phyloP scores from a whole-genome alignment of 192 early-diverging fungal genomes.

The Umbelopsis sp. region DNA sequence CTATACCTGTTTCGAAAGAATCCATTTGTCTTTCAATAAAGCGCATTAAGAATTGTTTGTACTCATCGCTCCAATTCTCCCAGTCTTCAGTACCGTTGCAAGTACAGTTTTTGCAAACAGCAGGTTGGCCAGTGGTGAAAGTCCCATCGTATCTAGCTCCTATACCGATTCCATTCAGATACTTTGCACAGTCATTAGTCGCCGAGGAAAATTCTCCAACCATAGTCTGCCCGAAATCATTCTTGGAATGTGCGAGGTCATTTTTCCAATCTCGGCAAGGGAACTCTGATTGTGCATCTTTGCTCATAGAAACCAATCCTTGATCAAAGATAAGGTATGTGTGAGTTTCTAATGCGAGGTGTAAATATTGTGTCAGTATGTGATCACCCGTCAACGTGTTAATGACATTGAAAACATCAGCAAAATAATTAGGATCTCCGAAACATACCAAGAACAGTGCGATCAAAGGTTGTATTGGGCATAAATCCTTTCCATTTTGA shows the following conservation, averaged over 20 bases:
- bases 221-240: slow-evolving; percentile 57
- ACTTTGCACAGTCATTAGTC: slow-evolving; percentile 74
- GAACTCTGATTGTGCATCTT: slow-evolving; percentile 27
- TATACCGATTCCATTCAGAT: slow-evolving; percentile 65
- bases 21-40: slow-evolving; percentile 64
- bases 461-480: slow-evolving; percentile 28
- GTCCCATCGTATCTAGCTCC: slow-evolving; percentile 69
- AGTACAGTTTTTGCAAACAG: slow-evolving; percentile 52
- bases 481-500: slow-evolving; percentile 41
- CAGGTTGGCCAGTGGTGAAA: slow-evolving; percentile 29
- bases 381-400: background rate
- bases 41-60: slow-evolving; percentile 46
- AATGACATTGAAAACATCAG: slow-evolving; percentile 2
- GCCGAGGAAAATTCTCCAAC: slow-evolving; percentile 75
- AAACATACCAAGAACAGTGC: slow-evolving; percentile 45
- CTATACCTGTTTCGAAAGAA: slow-evolving; percentile 58
- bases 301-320: slow-evolving; percentile 30
- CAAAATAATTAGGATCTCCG: background rate
- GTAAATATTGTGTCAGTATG: no score
- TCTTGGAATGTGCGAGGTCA: slow-evolving; percentile 36
- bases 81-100: slow-evolving; percentile 55
- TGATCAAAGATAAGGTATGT: slow-evolving; percentile 51
- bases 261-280: slow-evolving; percentile 27
- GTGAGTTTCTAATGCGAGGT: slow-evolving; percentile 41
- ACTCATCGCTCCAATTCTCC: slow-evolving; percentile 43